These are phyloP conservation scores for Cladosporium phlei DNA, from an alignment of 2,329 filamentous ascomycete genomes.

Conservation along the genomic window DNA sequence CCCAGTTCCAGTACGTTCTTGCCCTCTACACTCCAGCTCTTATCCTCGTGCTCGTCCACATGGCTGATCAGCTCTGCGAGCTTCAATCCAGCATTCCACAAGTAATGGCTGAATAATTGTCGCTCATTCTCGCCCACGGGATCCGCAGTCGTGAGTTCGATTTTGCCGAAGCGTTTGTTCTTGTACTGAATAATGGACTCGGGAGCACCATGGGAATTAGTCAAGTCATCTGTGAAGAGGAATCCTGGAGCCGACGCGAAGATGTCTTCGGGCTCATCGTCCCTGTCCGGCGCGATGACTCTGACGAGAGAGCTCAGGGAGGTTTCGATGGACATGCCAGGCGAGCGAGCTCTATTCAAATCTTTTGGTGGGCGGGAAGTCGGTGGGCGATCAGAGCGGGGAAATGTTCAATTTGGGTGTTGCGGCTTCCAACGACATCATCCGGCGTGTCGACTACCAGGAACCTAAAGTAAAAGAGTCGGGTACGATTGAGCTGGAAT, in stretches of 20 bases:
- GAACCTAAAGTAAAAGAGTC: too few species aligned
- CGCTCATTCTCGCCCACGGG: constrained; percentile 52
- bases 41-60: constrained; percentile 25
- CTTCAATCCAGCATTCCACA: constrained; percentile 62
- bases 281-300: constrained; percentile 21
- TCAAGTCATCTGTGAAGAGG: constrained; percentile 64
- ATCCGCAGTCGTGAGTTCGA: constrained; percentile 41
- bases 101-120: constrained; percentile 63
- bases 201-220: constrained; percentile 61
- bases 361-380: background rate
- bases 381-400: constrained; percentile 2
- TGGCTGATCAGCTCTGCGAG: constrained; percentile 41
- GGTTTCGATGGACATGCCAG: background rate
- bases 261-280: constrained; percentile 35
- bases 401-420: background rate
- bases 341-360: background rate
- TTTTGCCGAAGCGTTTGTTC: constrained; percentile 29
- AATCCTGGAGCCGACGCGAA: constrained; percentile 56
- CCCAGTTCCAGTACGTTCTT: constrained; percentile 60
- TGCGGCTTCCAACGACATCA: background rate
- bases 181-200: constrained; percentile 56
- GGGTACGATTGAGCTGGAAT: too few species aligned
- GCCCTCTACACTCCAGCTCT: constrained; percentile 46
- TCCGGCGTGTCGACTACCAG: background rate
- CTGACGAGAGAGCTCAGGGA: constrained; percentile 27